Conservation (phyloP, 164 flowering plant species). For the Umbellularia californica region DNA sequence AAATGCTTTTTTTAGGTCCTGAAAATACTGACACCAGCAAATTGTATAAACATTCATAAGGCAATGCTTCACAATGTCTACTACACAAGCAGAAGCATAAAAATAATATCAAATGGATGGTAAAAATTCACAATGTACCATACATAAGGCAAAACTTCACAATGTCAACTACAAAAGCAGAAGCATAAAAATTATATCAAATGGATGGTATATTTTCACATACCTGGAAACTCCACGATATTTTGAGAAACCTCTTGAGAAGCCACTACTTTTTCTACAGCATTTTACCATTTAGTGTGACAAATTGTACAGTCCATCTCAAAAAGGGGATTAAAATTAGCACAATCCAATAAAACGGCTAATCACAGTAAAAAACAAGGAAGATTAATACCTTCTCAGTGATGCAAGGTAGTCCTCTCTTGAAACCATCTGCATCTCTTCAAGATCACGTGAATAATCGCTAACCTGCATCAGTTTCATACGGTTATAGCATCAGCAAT, state of each 20-base stretch:
- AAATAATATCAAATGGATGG: not conserved
- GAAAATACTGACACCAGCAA: not conserved
- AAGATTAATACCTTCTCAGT: constrained; percentile 62
- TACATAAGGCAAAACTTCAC: not conserved
- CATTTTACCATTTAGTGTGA: constrained; percentile 5
- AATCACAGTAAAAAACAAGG: not conserved
- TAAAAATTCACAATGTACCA: not conserved
- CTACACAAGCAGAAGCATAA: not conserved
- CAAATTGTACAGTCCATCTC: not conserved
- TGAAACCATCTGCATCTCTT: constrained; percentile 92
- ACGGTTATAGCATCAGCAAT: not conserved
- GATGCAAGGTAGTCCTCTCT: constrained; percentile 98
- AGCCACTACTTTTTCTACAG: constrained; percentile 97
- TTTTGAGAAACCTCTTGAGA: constrained; percentile 88
- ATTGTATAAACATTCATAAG: not conserved
- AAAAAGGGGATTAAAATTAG: not conserved
- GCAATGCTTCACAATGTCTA: not conserved
- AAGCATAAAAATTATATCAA: not conserved
- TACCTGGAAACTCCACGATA: constrained; percentile 84
- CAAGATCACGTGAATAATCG: constrained; percentile 93
- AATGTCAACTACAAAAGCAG: not conserved
- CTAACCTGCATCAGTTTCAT: constrained; percentile 56
- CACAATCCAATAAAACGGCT: not conserved
- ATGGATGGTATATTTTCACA: not conserved
- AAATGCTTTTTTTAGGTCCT: not conserved